Base-by-base conservation (phyloP, 2,329 filamentous ascomycete genomes). In the Colletotrichum sp. region DNA sequence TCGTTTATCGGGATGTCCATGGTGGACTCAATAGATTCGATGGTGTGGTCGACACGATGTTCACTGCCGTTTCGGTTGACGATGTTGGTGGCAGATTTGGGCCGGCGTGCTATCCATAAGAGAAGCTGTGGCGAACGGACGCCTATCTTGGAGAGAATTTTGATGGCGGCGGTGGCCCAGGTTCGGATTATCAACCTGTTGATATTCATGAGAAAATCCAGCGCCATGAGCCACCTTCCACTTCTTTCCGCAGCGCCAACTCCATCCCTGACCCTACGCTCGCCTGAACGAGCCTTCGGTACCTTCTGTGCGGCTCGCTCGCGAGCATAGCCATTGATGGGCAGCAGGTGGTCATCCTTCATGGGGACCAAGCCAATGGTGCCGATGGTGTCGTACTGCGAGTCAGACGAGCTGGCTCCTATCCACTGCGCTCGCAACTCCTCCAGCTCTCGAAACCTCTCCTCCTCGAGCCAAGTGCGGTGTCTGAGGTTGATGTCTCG, bases 391-490 rank as follows among this genome's bases (percentile, higher is more conserved):
- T 92, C 90, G 72, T 89, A 90, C 4, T 86, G 86, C 5, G 88
- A 87, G 16, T 87, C 87, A 3, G 87, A 84, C 3, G 88, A 80
- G 26, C 87, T 87, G 18, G 88, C 84, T 7, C 86, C 87, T 8
- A 89, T 83, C 85, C 88, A 89, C 66, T 90, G 88, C 80, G 87
- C 88, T 49, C 88, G 87, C 49, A 91, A 79, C 75, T 89, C 86
- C 79, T 97, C 93, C 5, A 98, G 88, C 81, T 99, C 95, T 60
- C 92, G 90, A 12, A 96, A 88, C 8, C 96, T 91, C 79, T 98
- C 95, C 80, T 96, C 95, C 82, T 99, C 97, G 5, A 99, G 87
- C 96, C 97, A 99, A 0, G 97, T 98, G 85, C 93, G 93, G 44
- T 90, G 88, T 78, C 93, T 92, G 4, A 98, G 88, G 77, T 92